Conservation (phyloP, 352 stramenopile species). For the Globisporangium nagaii region DNA sequence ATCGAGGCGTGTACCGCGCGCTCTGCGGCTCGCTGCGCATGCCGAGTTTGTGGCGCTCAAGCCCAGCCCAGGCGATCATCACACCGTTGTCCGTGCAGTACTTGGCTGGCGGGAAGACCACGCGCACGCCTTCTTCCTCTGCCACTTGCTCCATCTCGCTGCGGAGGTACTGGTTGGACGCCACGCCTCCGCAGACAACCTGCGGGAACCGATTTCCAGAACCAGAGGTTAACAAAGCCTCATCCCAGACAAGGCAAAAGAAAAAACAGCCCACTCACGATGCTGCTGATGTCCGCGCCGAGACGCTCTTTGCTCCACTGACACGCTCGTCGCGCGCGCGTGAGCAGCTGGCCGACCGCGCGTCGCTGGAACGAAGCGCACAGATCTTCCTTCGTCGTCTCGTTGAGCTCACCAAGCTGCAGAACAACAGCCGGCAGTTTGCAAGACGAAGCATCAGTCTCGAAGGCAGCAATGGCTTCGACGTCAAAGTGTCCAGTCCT, state of each 20-base stretch:
- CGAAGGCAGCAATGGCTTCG: background rate
- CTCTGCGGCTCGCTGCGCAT: slow-evolving; percentile 47
- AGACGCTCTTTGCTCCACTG: slow-evolving; percentile 63
- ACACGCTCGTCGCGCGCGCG: slow-evolving; percentile 86
- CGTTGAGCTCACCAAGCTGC: slow-evolving; percentile 43
- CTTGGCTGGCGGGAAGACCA: slow-evolving; percentile 54
- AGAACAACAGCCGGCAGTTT: no score
- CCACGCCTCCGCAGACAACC: slow-evolving; percentile 96
- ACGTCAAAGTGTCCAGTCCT: no score
- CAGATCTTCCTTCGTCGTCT: slow-evolving; percentile 78
- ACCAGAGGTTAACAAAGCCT: background rate
- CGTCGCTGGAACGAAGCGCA: slow-evolving; percentile 91
- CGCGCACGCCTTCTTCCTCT: slow-evolving; percentile 35
- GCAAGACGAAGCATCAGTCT: no score
- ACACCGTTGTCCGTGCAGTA: slow-evolving; percentile 99
- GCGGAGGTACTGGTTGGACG: slow-evolving; percentile 95
- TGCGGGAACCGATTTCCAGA: slow-evolving; percentile 3
- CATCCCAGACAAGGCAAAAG: background rate
- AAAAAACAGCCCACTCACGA: slow-evolving; percentile 48
- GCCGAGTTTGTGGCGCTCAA: slow-evolving; percentile 52
- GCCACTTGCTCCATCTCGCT: slow-evolving; percentile 65
- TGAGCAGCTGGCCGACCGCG: slow-evolving; percentile 53
- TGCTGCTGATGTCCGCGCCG: slow-evolving; percentile 43
- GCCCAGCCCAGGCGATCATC: slow-evolving; percentile 94
- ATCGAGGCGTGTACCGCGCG: slow-evolving; percentile 68